Evolutionary conservation across 106 monocot species (phyloP).

Genomic region (Phalaenopsis aphrodite): DNA sequence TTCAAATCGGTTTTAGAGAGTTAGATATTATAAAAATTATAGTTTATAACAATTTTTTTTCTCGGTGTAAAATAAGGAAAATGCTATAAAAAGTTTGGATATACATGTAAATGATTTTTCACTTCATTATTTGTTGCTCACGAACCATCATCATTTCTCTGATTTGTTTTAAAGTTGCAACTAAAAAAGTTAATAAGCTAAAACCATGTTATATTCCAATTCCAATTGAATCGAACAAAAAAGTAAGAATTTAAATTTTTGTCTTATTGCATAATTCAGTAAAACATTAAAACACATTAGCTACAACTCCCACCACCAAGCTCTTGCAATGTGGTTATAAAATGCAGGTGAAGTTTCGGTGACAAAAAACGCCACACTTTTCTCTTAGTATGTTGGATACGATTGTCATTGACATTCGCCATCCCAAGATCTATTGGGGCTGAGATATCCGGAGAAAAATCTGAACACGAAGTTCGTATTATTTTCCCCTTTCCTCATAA

Average conservation of each 20-base stretch:
- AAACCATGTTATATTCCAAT: no score
- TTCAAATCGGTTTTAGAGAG: neutral
- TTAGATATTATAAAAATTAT: no score
- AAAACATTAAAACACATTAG: neutral
- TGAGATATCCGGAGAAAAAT: conserved; percentile 24
- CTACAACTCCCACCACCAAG: conserved; percentile 49
- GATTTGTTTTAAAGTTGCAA: conserved; percentile 92
- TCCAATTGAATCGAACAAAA: no score
- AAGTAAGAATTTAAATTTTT: no score
- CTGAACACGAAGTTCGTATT: conserved; percentile 11
- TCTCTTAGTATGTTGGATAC: neutral
- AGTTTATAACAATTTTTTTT: no score
- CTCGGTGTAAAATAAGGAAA: neutral
- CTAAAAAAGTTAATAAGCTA: conserved; percentile 27
- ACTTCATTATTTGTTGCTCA: conserved; percentile 97
- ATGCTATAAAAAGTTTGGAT: neutral
- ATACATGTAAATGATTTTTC: conserved; percentile 84
- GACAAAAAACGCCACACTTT: conserved; percentile 94
- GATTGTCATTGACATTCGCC: neutral
- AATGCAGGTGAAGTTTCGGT: conserved; percentile 82
- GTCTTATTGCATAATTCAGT: no score
- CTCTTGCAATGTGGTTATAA: conserved; percentile 57
- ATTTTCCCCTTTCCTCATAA: conserved; percentile 25
- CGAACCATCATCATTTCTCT: conserved; percentile 97
- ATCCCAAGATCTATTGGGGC: neutral